Evolutionary conservation across 2,329 filamentous ascomycete species (phyloP).

Genomic region (Talaromyces rugulosus): DNA sequence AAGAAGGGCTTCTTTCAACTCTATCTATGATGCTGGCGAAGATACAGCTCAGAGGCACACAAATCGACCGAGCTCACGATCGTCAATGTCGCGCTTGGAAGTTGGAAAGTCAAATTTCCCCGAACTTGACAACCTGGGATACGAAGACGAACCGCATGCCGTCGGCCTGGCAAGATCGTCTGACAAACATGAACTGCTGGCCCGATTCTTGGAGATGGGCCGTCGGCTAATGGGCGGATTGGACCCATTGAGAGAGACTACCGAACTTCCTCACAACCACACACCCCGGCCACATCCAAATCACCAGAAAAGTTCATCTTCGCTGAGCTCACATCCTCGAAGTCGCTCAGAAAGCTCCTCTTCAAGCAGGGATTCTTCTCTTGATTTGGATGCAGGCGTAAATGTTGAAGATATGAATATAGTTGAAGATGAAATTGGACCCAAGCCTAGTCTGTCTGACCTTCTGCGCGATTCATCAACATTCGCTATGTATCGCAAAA

Average conservation of each 20-base stretch:
- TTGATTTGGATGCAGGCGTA: conserved; percentile 22
- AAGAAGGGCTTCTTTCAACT: conserved; percentile 54
- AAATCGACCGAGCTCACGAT: conserved; percentile 39
- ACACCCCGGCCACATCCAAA: conserved; percentile 24
- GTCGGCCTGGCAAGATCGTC: conserved; percentile 19
- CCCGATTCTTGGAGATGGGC: conserved; percentile 36
- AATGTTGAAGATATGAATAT: not conserved
- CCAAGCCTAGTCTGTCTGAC: conserved; percentile 48
- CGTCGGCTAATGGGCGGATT: conserved; percentile 32
- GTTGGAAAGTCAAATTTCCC: conserved; percentile 33
- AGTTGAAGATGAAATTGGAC: conserved; percentile 38
- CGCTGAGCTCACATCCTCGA: not conserved
- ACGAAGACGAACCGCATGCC: conserved; percentile 13
- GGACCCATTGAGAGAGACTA: conserved; percentile 20
- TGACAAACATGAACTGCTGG: conserved; percentile 34
- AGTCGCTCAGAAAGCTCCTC: not conserved
- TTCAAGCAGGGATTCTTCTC: not conserved
- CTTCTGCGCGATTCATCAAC: conserved; percentile 49
- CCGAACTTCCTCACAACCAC: conserved; percentile 1
- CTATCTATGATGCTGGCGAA: conserved; percentile 47
- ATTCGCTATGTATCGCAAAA: conserved; percentile 41
- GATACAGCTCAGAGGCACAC: conserved; percentile 46
- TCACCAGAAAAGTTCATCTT: not conserved
- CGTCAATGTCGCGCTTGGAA: conserved; percentile 40
- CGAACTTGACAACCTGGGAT: conserved; percentile 17